A percentile compares a stretch with the other conserved stretches of the same genome.
phyloP scores from a whole-genome alignment of 495 filamentous ascomycete species.

The Hypoxylon trugodes region DNA sequence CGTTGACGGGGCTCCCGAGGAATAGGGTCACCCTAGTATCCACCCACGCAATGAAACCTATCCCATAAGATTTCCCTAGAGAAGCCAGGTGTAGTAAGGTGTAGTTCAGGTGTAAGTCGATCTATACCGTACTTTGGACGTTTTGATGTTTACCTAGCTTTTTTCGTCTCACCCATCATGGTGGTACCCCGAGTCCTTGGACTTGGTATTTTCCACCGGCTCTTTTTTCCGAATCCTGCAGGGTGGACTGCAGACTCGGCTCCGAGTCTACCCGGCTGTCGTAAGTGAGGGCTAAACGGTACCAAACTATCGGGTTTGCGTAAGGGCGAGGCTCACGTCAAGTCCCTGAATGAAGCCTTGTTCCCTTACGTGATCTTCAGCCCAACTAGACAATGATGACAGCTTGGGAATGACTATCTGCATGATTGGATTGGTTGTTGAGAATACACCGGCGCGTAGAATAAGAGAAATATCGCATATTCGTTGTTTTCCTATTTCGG shows the following conservation, averaged over 20 bases:
- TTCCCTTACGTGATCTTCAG: conserved; percentile 8
- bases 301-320: conserved; percentile 18
- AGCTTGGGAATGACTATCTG: not conserved
- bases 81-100: no score
- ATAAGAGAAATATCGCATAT: no score
- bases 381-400: not conserved
- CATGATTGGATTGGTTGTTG: no score
- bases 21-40: conserved; percentile 1
- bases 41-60: conserved; percentile 1
- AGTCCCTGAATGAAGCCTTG: not conserved
- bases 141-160: not conserved
- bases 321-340: conserved; percentile 9
- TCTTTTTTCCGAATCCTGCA: conserved; percentile 3
- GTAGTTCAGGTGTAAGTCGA: not conserved
- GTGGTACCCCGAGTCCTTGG: conserved; percentile 24
- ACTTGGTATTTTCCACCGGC: conserved; percentile 10
- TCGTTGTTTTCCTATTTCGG: no score
- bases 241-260: not conserved
- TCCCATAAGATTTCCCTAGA: not conserved
- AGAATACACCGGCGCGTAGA: no score
- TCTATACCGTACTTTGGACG: conserved; percentile 1
- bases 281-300: not conserved
- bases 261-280: conserved; percentile 2
- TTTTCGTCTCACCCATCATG: not conserved
- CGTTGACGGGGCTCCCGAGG: not conserved